Evolutionary conservation across 2,329 filamentous ascomycete species (phyloP), one percentile per base, ranked within the genome.

Genomic region (Claviceps humidiphila): DNA sequence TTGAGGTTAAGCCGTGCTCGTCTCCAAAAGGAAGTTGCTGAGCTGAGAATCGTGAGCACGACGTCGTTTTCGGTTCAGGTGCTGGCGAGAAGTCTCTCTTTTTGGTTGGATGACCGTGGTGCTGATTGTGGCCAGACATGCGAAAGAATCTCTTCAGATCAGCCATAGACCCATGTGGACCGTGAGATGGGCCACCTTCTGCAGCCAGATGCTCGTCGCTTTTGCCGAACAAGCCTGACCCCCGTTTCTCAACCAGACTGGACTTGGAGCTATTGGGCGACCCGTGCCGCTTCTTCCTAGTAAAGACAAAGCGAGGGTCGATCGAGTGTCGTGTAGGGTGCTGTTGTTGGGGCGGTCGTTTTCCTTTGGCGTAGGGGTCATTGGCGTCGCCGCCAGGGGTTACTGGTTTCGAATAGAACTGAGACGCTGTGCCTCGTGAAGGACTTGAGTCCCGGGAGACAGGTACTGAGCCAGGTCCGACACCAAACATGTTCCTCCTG

Each of bases 61-160:
- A 66, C 5, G 72, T 71, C 1, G 72, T 77, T 60, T 73, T 78
- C 5, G 66, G 67, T 5, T 74, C 72, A 7, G 78, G 73, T 40
- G 78, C 77, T 6, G 83, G 83, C 1, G 83, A 83, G 9, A 75
- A 71, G 4, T 84, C 76, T 34, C 85, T 80, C 58, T 86, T 89
- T 54, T 82, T 76, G 63, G 87, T 87, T 58, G 77, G 69, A 60
- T 88, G 89, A 40, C 52, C 44, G 58, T 78, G 71, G 58, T 82
- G 77, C 60, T 88, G 89, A 59, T 78, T 70, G 58, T 82, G 77
- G 2, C 80, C 78, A 50, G 84, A 80, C 55, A 89, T 82, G 68
- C 84, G 93, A 74, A 98, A 95, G 66, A 98, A 98, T n/a, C 93
- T 80, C 71, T 95, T 96, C 55, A 98, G 70, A 61, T 97, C 91